Evolutionary conservation across 2,329 filamentous ascomycete species (phyloP), one percentile per base, ranked within the genome.

Genomic region (Gyromitra esculenta): DNA sequence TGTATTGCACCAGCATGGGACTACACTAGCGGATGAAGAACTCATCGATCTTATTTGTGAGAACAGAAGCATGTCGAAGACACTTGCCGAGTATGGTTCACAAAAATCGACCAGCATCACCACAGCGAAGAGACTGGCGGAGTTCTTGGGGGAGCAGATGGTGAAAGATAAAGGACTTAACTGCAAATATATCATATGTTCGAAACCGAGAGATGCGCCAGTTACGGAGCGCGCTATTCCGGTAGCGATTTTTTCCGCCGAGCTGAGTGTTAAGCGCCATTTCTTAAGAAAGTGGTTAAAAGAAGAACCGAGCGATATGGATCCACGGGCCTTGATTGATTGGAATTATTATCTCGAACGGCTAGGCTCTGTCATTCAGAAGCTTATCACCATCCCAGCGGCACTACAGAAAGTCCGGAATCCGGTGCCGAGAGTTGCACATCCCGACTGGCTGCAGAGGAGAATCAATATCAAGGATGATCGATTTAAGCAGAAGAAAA

Each of bases 21-120:
- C 91, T 2, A 98, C 94, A 0, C 86, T 99, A 13, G 94, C 95
- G 0, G 95, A 99, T 80, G 95, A 98, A 82, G 96, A 99, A 82
- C 88, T 99, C 52, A 98, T 99, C 84, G 95, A 99, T 81, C 90
- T 99, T n/a, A 99, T 99, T 89, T 97, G 94, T 64, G 96, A 99
- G 84, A 99, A 99, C 85, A 91, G 96, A 85, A 98, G 90, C 85
- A 99, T 99, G 96, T 88, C 91, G 18, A 99, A 99, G 85, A 96
- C 96, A 0, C 86, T 99, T 0, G 95, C 97, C 80, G 96, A 99
- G 84, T 99, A 99, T 80, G 96, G 94, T 18, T 86, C 85, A 6
- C 96, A 99, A 81, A 99, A 99, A 83, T 98, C 95, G 0, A 99
- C 96, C 0, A 97, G 96, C n/a, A 99, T 99, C 83, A 99, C 96